Percentiles rank a stretch among this genome's conserved stretches.
Conservation (phyloP, 345 rosid genomes). For the Lepidium aucheri region DNA sequence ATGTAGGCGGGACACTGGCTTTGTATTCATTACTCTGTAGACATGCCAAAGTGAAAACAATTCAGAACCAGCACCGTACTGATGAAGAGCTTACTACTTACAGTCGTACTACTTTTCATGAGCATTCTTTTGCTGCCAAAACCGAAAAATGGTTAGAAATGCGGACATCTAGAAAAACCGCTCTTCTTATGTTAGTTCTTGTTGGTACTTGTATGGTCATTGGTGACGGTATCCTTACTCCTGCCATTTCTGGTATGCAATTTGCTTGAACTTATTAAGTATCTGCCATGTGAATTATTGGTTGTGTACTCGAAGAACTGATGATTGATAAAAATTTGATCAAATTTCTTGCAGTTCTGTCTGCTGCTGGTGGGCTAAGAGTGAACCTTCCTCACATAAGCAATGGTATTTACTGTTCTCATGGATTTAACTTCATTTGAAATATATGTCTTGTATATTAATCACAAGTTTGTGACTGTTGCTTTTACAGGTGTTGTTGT, state of each 20-base stretch:
- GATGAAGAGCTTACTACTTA: slow-evolving; percentile 97
- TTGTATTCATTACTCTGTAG: slow-evolving; percentile 75
- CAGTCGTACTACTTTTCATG: slow-evolving; percentile 76
- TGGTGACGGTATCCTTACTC: slow-evolving; percentile 88
- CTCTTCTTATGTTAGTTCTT: slow-evolving; percentile 66
- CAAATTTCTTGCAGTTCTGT: slow-evolving; percentile 52
- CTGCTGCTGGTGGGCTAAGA: slow-evolving; percentile 94
- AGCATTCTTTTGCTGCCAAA: slow-evolving; percentile 79
- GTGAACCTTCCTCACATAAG: slow-evolving; percentile 59
- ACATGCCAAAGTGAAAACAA: slow-evolving; percentile 79
- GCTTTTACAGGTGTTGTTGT: slow-evolving; percentile 60
- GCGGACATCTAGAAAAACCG: slow-evolving; percentile 44
- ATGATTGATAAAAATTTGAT: neutral
- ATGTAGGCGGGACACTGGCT: slow-evolving; percentile 88
- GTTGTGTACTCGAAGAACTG: too few relatives aligned
- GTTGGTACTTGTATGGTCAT: slow-evolving; percentile 86
- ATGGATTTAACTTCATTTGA: neutral
- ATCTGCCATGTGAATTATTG: too few relatives aligned
- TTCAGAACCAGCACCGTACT: slow-evolving; percentile 85
- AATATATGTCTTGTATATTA: neutral
- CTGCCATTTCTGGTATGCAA: slow-evolving; percentile 67
- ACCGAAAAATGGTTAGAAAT: slow-evolving; percentile 81
- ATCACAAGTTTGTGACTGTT: neutral
- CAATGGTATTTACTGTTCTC: slow-evolving; percentile 37
- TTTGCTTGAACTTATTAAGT: too few relatives aligned